A percentile compares a stretch with the other conserved stretches of the same genome.
These are phyloP conservation scores for Bryoerythrophyllum caledonicum DNA, from an alignment of 225 moss, liverwort and hornwort genomes.

Conservation along the genomic window DNA sequence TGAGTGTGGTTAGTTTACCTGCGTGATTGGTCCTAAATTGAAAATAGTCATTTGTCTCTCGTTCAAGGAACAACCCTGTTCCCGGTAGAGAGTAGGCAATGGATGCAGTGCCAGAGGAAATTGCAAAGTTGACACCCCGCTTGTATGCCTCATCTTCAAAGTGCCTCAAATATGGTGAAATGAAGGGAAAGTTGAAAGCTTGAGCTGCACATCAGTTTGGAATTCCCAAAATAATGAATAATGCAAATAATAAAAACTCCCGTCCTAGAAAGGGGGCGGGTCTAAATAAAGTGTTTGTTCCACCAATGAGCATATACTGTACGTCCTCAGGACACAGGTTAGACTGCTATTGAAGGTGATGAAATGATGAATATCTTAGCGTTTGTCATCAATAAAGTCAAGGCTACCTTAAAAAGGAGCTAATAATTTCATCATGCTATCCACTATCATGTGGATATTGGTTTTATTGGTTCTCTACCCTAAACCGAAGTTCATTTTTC, in stretches of 20 bases:
- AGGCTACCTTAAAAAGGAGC: no score
- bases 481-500: no score
- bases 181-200: conserved; percentile 46
- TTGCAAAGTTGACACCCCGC: conserved; percentile 43
- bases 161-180: conserved; percentile 37
- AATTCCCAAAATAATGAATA: not conserved
- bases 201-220: conserved; percentile 29
- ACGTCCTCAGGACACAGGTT: no score
- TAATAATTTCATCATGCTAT: no score
- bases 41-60: conserved; percentile 34
- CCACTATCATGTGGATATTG: no score
- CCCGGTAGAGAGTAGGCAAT: conserved; percentile 10
- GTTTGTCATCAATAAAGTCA: not conserved
- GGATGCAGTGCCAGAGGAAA: conserved; percentile 30
- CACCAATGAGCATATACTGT: no score
- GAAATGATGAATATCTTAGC: no score
- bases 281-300: no score
- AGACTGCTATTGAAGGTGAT: no score
- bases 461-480: no score
- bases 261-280: no score
- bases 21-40: conserved; percentile 22
- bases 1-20: conserved; percentile 18
- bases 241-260: not conserved
- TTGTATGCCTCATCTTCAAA: conserved; percentile 34
- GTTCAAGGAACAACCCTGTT: conserved; percentile 13